A percentile compares a stretch with the other conserved stretches of the same genome.
Conservation (phyloP, 164 flowering plant species). For the Macadamia integrifolia region DNA sequence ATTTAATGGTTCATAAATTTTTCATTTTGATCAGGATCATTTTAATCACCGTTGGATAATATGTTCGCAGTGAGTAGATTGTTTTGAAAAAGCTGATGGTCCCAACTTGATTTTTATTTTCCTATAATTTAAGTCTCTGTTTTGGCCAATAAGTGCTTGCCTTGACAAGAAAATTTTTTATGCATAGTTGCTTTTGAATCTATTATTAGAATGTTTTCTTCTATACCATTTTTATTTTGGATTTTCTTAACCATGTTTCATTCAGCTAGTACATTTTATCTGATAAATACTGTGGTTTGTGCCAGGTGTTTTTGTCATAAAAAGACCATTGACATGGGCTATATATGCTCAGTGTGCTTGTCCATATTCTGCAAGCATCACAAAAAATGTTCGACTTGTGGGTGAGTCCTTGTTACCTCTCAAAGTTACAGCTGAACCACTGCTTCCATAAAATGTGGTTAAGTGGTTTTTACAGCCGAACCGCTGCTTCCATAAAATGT, state of each 20-base stretch:
- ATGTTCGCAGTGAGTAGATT: too few species aligned
- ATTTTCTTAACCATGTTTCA: neutral
- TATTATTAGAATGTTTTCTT: too few species aligned
- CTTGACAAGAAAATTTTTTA: too few species aligned
- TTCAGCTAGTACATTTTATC: neutral
- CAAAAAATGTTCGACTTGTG: conserved; percentile 93
- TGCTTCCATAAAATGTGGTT: neutral
- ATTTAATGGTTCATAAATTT: neutral
- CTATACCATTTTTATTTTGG: neutral
- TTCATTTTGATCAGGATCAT: neutral
- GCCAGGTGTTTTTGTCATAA: conserved; percentile 98
- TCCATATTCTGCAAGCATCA: conserved; percentile 95
- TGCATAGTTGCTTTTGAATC: too few species aligned
- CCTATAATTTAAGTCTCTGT: too few species aligned
- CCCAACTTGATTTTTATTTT: neutral
- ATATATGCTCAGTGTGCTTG: conserved; percentile 90
- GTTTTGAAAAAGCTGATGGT: too few species aligned
- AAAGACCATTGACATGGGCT: conserved; percentile 93
- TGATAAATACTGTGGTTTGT: conserved; percentile 15
- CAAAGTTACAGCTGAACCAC: neutral
- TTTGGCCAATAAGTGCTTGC: too few species aligned
- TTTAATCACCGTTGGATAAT: too few species aligned
- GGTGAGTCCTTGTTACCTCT: conserved; percentile 45
- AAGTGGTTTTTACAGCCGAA: neutral
- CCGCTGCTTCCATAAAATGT: conserved; percentile 2